Evolutionary conservation across 495 filamentous ascomycete species (phyloP).

Genomic region (Aspergillus olivimuriae): DNA sequence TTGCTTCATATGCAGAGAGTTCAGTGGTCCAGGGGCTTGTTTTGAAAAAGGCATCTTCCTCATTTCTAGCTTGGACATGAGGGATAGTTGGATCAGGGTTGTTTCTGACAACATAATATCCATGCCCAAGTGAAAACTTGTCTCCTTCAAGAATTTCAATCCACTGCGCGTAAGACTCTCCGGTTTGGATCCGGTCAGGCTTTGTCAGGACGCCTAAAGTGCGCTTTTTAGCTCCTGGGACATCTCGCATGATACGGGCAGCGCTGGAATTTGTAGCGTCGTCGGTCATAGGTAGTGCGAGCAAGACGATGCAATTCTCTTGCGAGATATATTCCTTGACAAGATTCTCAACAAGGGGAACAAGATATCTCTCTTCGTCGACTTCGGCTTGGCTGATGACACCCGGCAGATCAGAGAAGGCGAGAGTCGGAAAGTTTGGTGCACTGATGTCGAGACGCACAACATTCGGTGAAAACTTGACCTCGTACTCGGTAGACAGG

Average conservation of each 20-base stretch:
- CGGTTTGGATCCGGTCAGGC: slow-evolving; percentile 56
- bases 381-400: slow-evolving; percentile 62
- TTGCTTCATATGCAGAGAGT: slow-evolving; percentile 40
- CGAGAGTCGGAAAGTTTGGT: slow-evolving; percentile 59
- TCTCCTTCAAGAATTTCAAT: slow-evolving; percentile 49
- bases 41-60: slow-evolving; percentile 57
- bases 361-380: slow-evolving; percentile 57
- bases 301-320: slow-evolving; percentile 61
- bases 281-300: slow-evolving; percentile 67
- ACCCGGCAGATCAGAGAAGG: slow-evolving; percentile 77
- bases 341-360: slow-evolving; percentile 60
- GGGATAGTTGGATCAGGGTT: slow-evolving; percentile 44
- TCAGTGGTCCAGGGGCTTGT: slow-evolving; percentile 38
- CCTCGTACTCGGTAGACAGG: slow-evolving; percentile 25
- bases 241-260: slow-evolving; percentile 50
- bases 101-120: slow-evolving; percentile 60
- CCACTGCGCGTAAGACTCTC: slow-evolving; percentile 48
- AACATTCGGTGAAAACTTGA: slow-evolving; percentile 72
- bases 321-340: slow-evolving; percentile 60
- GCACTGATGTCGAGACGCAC: slow-evolving; percentile 67
- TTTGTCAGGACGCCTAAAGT: slow-evolving; percentile 78
- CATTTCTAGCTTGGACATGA: slow-evolving; percentile 46
- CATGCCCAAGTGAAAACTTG: slow-evolving; percentile 51
- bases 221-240: slow-evolving; percentile 48
- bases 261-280: slow-evolving; percentile 70